These are phyloP conservation scores for Trichoderma atroviride DNA, from an alignment of 2,329 filamentous ascomycete species.

Conservation along the genomic window DNA sequence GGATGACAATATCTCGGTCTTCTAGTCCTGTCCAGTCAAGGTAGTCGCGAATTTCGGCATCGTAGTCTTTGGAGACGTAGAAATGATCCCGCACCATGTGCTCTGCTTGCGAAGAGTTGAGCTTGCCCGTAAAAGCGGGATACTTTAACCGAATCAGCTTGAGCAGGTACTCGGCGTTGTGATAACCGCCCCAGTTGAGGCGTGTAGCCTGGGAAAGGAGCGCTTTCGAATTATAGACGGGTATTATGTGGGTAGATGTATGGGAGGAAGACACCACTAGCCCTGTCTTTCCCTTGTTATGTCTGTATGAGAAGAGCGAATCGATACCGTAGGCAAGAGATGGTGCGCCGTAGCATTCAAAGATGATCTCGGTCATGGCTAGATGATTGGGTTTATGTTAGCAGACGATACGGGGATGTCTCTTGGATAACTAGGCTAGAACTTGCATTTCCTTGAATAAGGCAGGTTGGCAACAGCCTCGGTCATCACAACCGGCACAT, in stretches of 20 bases:
- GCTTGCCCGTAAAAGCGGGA: conserved; percentile 81
- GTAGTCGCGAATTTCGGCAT: conserved; percentile 72
- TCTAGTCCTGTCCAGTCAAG: conserved; percentile 92
- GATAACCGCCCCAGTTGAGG: conserved; percentile 92
- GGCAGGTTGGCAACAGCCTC: conserved; percentile 89
- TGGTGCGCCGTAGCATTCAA: conserved; percentile 91
- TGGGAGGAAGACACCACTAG: conserved; percentile 90
- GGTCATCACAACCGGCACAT: conserved; percentile 90
- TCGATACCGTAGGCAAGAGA: conserved; percentile 94
- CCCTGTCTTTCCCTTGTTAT: conserved; percentile 86
- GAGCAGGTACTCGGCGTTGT: conserved; percentile 86
- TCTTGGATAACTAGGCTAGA: too few species aligned
- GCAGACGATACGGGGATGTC: background rate
- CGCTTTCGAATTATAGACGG: conserved; percentile 83
- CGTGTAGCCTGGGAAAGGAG: conserved; percentile 83
- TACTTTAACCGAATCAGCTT: conserved; percentile 93
- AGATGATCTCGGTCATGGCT: conserved; percentile 98
- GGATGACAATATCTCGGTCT: conserved; percentile 83
- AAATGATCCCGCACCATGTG: conserved; percentile 86
- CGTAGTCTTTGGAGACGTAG: conserved; percentile 84
- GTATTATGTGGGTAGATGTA: conserved; percentile 92
- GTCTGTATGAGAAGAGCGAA: conserved; percentile 90
- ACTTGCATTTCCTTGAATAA: conserved; percentile 84
- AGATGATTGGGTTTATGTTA: conserved; percentile 24
- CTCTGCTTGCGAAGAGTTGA: conserved; percentile 85